Percentiles rank a stretch among this genome's conserved stretches.
Conservation (phyloP, 257 asterid genomes). For the Thymus quinquecostatus region DNA sequence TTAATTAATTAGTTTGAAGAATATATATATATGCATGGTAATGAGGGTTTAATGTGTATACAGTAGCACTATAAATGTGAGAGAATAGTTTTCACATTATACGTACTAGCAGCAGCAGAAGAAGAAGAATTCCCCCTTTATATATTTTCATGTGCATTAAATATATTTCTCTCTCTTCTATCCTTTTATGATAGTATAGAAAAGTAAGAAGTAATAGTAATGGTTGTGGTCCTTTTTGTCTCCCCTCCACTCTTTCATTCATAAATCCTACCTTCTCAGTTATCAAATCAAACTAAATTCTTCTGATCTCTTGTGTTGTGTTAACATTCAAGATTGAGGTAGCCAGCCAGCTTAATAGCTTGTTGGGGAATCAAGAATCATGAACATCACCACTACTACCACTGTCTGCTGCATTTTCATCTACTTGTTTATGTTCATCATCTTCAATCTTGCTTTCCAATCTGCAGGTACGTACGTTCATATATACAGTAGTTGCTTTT, state of each 20-base stretch:
- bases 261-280: not conserved
- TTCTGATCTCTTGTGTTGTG: not conserved
- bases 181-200: not conserved
- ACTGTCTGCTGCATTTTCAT: slow-evolving; percentile 14
- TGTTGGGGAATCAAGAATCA: slow-evolving; percentile 9
- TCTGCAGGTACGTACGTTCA: slow-evolving; percentile 26
- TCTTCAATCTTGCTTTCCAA: slow-evolving; percentile 35
- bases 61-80: too few relatives aligned
- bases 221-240: slow-evolving; percentile 40
- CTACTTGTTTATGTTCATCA: slow-evolving; percentile 35
- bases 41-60: too few relatives aligned
- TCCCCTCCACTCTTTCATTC: slow-evolving; percentile 28
- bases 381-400: slow-evolving; percentile 25
- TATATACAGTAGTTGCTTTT: too few relatives aligned
- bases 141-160: slow-evolving; percentile 26
- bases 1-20: too few relatives aligned
- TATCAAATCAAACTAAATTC: slow-evolving; percentile 25
- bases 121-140: slow-evolving; percentile 19
- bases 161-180: slow-evolving; percentile 23
- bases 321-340: not conserved
- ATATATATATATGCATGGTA: too few relatives aligned
- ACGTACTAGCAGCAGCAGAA: slow-evolving; percentile 13
- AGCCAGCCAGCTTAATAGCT: too few relatives aligned
- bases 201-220: slow-evolving; percentile 11
- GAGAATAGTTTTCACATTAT: too few relatives aligned